Evolutionary conservation across 371 early-diverging fungal species (phyloP), one percentile per base, ranked within the genome.

Genomic region (Apophysomyces sp.): DNA sequence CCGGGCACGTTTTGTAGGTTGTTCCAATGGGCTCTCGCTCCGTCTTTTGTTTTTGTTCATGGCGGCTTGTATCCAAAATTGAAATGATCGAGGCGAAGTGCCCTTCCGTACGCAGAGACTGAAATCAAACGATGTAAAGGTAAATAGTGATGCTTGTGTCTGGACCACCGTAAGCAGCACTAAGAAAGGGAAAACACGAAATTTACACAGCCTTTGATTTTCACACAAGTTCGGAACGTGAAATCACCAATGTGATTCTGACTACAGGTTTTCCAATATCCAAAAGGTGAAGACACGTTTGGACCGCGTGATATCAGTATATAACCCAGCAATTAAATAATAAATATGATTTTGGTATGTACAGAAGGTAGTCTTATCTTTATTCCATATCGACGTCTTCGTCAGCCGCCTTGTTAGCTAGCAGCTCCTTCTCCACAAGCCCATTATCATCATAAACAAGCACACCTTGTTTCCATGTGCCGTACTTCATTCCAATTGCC

Each of bases 381-480:
- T 66, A 63, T 5, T 66, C 61, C 66, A 63, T 70, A 21, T 66
- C 71, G 44, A 70, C 61, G 44, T 70, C 66, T 40, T 70, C 66
- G 12, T 61, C 58, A 21, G 31, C 55, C 26, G 29, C 52, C 13
- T 69, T 56, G 9, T 53, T 49, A 29, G 63, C 63, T 41, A 66
- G 39, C n/a, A 78, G 32, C 44, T 68, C 81, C 28, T 71, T 67
- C 41, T 78, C 81, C 3, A 94, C 94, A 32, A 78, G 63, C 2
- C 94, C 93, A 11, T 88, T 90, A 57, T 94, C 95, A 71, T 95
- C 94, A 53, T 92, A 92, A 0, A 95, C 93, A 16, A 94, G 74
- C 1, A 85, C 87, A 36, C 92, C 90, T 52, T 86, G 87, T 60
- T 94, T 94, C 94, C 93, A 95, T 24, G 86, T 73, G 5, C 86